These are phyloP conservation scores for Nigrospora oryzae DNA, from an alignment of 2,329 filamentous ascomycete genomes.

Conservation along the genomic window DNA sequence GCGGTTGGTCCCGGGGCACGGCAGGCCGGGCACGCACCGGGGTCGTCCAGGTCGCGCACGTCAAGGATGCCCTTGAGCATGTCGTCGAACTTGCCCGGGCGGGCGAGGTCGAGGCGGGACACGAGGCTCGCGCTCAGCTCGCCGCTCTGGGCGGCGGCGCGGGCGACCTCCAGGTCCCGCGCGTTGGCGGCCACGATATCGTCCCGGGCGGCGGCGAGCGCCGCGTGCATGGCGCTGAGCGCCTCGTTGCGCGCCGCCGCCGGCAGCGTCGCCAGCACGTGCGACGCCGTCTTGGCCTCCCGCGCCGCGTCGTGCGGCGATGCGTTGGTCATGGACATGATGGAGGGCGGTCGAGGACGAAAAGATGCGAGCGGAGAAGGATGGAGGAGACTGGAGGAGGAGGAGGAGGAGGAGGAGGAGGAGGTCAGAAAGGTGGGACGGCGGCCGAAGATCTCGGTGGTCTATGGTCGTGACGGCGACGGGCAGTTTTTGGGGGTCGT, in stretches of 20 bases:
- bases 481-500: too few species aligned
- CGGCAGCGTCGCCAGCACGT: constrained; percentile 72
- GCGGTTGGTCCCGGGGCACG: too few species aligned
- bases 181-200: constrained; percentile 82
- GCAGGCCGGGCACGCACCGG: constrained; percentile 47
- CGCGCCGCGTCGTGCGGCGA: constrained; percentile 69
- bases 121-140: constrained; percentile 73
- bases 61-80: constrained; percentile 94
- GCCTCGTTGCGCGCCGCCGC: constrained; percentile 73
- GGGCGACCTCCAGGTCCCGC: constrained; percentile 68
- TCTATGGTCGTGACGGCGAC: too few species aligned
- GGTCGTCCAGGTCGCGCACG: constrained; percentile 76
- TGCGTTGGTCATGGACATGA: constrained; percentile 85
- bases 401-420: too few species aligned
- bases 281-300: constrained; percentile 73
- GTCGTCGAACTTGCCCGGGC: constrained; percentile 89
- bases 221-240: constrained; percentile 71
- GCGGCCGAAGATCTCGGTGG: too few species aligned
- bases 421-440: too few species aligned
- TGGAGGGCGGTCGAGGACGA: too few species aligned
- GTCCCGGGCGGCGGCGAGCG: constrained; percentile 60
- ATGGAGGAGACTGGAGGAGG: too few species aligned
- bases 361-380: too few species aligned
- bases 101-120: constrained; percentile 78
- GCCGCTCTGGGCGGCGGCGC: constrained; percentile 64